A percentile compares a stretch with the other conserved stretches of the same genome.
Evolutionary conservation across 176 grass and related monocot species (phyloP).

Genomic region (Chrysopogon serrulatus): DNA sequence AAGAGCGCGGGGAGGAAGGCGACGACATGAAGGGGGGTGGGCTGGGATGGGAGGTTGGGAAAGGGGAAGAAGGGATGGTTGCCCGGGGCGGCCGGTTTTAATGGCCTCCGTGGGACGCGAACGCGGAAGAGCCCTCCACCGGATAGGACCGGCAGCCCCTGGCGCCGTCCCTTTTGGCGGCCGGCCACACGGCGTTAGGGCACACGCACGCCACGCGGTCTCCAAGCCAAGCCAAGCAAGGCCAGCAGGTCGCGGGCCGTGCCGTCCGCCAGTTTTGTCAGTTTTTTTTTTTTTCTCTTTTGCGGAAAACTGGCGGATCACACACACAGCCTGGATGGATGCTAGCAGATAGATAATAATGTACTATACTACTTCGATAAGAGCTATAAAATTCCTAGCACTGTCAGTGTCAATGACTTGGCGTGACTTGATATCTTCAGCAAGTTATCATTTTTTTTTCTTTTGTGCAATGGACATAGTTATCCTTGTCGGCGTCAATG

Average conservation of each 20-base stretch:
- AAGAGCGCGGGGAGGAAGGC: constrained; percentile 3
- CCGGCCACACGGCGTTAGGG: constrained; percentile 40
- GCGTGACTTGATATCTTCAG: background rate
- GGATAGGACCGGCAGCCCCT: constrained; percentile 24
- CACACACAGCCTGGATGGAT: background rate
- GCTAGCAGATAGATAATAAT: too few species aligned
- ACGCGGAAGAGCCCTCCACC: constrained; percentile 48
- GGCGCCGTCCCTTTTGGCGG: constrained; percentile 28
- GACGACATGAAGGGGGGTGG: constrained; percentile 9
- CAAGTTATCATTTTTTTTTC: background rate
- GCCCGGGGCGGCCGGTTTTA: constrained; percentile 38
- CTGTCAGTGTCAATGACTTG: background rate
- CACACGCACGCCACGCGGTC: background rate
- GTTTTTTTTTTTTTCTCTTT: background rate
- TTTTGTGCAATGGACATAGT: background rate
- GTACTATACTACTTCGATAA: background rate
- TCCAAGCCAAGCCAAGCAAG: background rate
- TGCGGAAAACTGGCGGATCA: background rate
- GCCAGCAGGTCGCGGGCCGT: background rate
- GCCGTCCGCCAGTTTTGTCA: background rate
- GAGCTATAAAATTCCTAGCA: background rate
- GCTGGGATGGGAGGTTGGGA: background rate
- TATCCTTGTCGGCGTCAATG: background rate
- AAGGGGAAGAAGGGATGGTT: constrained; percentile 12
- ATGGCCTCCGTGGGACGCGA: constrained; percentile 2